phyloP scores from a whole-genome alignment of 2,329 filamentous ascomycete species.

The Xylariaceae sp. region DNA sequence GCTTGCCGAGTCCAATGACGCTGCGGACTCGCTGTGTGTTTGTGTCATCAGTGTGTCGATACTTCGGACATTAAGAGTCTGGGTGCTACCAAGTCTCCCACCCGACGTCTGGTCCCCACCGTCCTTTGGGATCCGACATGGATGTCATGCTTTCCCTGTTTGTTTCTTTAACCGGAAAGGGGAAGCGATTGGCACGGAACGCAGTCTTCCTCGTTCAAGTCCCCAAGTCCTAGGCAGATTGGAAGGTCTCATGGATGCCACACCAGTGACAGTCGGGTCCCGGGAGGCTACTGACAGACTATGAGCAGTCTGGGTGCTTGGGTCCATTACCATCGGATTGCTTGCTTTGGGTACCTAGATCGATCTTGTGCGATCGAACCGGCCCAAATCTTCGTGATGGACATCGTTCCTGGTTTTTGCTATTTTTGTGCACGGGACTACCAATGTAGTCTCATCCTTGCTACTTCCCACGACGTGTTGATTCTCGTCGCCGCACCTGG shows the following conservation, averaged over 20 bases:
- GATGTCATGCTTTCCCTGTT: conserved; percentile 7
- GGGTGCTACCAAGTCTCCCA: background rate
- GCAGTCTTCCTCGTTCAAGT: conserved; percentile 6
- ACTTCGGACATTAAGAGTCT: background rate
- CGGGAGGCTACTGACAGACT: background rate
- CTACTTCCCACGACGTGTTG: background rate
- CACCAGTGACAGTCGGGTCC: background rate
- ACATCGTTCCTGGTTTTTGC: background rate
- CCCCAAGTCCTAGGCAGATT: background rate
- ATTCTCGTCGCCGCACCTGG: background rate
- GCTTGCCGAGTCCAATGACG: background rate
- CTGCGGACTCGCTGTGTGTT: background rate
- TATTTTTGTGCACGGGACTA: background rate
- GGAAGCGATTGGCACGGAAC: conserved; percentile 8
- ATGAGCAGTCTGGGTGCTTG: background rate
- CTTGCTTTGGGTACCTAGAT: background rate
- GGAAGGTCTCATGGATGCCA: conserved; percentile 7
- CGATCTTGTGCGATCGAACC: conserved; percentile 3
- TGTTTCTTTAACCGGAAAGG: conserved; percentile 1
- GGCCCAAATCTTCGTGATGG: background rate
- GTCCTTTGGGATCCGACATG: background rate
- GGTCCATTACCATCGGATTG: background rate
- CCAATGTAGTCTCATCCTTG: background rate
- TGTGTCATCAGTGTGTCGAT: background rate
- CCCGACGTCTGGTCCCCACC: conserved; percentile 10